Percentiles rank a stretch among this genome's conserved stretches.
phyloP scores from a whole-genome alignment of 1,284 basidiomycete species.

The Tylopilus orsonianus region DNA sequence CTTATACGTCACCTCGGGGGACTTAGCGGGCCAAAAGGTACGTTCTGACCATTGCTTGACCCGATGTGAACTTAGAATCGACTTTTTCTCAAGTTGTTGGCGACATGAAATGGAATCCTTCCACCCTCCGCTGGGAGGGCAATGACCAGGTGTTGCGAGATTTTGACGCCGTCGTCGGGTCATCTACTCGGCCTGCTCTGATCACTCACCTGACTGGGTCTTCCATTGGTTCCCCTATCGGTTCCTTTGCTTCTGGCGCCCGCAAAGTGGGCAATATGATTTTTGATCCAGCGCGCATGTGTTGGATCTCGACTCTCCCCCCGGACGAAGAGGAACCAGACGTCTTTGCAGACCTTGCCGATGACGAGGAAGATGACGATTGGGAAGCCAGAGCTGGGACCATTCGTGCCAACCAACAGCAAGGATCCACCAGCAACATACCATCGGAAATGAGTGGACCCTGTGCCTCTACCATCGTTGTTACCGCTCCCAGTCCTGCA shows the following conservation, averaged over 20 bases:
- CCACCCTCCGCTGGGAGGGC: constrained; percentile 90
- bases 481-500: constrained; percentile 56
- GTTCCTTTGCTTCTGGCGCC: constrained; percentile 73
- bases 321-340: constrained; percentile 93
- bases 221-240: constrained; percentile 74
- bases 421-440: constrained; percentile 31
- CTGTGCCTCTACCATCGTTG: constrained; percentile 39
- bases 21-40: constrained; percentile 73
- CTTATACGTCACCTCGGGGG: constrained; percentile 85
- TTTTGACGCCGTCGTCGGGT: constrained; percentile 81
- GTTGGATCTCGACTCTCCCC: constrained; percentile 84
- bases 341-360: constrained; percentile 86
- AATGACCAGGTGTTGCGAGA: constrained; percentile 89
- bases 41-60: constrained; percentile 27
- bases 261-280: constrained; percentile 96
- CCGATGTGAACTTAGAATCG: constrained; percentile 21
- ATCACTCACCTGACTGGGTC: constrained; percentile 89
- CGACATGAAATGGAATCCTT: constrained; percentile 97
- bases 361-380: constrained; percentile 75
- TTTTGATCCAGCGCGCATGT: constrained; percentile 92
- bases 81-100: constrained; percentile 63
- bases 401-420: constrained; percentile 65
- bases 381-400: constrained; percentile 76
- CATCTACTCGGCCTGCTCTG: constrained; percentile 89
- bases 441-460: constrained; percentile 40